phyloP scores from a whole-genome alignment of 768 basidiomycete genomes.

The Lactarius quietus region DNA sequence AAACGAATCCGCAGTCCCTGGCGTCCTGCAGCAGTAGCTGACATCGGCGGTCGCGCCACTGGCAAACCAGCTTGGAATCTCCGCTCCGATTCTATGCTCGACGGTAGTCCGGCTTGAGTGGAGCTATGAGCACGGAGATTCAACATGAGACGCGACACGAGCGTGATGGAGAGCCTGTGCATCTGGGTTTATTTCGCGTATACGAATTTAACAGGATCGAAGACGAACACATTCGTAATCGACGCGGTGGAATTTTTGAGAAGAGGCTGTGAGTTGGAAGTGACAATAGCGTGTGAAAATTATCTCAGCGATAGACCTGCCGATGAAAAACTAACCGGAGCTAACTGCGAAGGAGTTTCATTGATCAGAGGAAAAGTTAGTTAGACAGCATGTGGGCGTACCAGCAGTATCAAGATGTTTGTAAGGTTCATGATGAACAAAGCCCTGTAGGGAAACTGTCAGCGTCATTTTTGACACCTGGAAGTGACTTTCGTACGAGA shows the following conservation, averaged over 20 bases:
- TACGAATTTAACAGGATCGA: background rate
- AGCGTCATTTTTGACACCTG: background rate
- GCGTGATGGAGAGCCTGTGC: constrained; percentile 12
- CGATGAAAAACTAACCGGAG: constrained; percentile 8
- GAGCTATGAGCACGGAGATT: constrained; percentile 13
- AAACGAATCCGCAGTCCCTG: background rate
- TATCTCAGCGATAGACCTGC: no score
- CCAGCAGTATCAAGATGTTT: constrained; percentile 18
- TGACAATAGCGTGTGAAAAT: background rate
- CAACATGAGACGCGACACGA: constrained; percentile 20
- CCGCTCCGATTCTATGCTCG: constrained; percentile 6
- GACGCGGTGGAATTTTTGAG: constrained; percentile 5
- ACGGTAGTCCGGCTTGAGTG: background rate
- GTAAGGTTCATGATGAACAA: constrained; percentile 14
- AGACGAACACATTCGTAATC: constrained; percentile 19
- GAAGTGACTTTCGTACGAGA: constrained; percentile 6
- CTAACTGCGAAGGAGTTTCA: background rate
- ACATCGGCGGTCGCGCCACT: background rate
- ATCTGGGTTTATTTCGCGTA: background rate
- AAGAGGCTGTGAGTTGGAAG: constrained; percentile 1
- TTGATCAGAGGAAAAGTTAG: background rate
- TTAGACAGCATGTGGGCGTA: background rate
- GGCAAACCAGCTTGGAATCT: constrained; percentile 8
- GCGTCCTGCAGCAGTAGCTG: background rate
- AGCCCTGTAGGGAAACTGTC: background rate